A percentile compares a stretch with the other conserved stretches of the same genome.
Conservation (phyloP, 495 filamentous ascomycete genomes). For the Penicilliopsis zonata region DNA sequence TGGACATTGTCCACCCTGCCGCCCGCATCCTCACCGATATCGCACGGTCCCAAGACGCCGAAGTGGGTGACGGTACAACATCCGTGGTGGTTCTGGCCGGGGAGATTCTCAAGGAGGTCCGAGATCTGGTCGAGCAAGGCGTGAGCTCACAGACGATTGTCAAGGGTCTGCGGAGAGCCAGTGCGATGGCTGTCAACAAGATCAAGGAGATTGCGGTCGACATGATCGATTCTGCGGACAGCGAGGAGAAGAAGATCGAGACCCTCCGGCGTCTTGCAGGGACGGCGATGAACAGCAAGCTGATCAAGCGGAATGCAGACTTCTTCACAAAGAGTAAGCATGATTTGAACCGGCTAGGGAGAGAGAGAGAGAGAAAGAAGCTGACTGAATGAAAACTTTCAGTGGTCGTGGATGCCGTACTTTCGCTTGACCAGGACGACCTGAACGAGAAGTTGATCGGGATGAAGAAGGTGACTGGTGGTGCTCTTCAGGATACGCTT, state of each 20-base stretch:
- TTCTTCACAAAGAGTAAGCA: constrained; percentile 94
- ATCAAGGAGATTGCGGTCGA: constrained; percentile 93
- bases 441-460: constrained; percentile 97
- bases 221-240: constrained; percentile 40
- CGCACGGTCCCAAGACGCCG: constrained; percentile 95
- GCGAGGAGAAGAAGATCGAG: constrained; percentile 75
- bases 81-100: constrained; percentile 93
- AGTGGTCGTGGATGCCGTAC: constrained; percentile 97
- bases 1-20: constrained; percentile 96
- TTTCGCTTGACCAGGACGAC: constrained; percentile 94
- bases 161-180: constrained; percentile 85
- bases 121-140: constrained; percentile 89
- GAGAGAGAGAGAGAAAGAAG: not conserved
- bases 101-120: constrained; percentile 92
- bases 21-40: constrained; percentile 97
- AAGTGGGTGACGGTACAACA: constrained; percentile 96
- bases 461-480: constrained; percentile 94
- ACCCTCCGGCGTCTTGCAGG: constrained; percentile 80
- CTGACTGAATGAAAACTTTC: constrained; percentile 8
- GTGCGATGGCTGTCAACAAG: constrained; percentile 92
- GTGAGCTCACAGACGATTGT: constrained; percentile 96
- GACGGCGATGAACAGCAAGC: constrained; percentile 99
- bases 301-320: constrained; percentile 91
- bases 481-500: constrained; percentile 89
- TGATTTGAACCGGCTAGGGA: not conserved